Base-by-base conservation (phyloP, 305 asterid species). In the Rubia peregrina region DNA sequence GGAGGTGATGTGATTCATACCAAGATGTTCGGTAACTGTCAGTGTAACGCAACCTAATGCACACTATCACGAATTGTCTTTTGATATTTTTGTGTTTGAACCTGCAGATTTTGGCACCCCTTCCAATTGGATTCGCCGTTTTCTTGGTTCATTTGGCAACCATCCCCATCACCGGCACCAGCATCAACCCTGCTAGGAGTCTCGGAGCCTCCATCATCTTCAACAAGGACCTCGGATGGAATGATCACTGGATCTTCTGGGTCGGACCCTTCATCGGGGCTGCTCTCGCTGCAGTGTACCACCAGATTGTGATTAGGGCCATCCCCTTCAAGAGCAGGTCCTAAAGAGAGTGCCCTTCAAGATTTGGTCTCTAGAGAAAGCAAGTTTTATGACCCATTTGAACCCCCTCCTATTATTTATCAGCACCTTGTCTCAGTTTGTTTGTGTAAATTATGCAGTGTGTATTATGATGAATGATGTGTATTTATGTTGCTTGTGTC, bases 111-210 rank as follows among this genome's bases (percentile, higher is more conserved):
- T 80, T 90, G 91, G 93, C 96, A 49, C 96, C 96, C 61, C 95
- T 90, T 55, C 96, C 96, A 0, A 90, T 90, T n/a, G 95, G 98
- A 51, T 92, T 92, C 13, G 96, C 98, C 0, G 97, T 92, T 9
- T 90, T 90, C 74, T 78, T 92, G 75, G 98, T 92, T 63, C 98
- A 92, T 56, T 79, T 92, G 89, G 98, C 98, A 55, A 92, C 98
- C 78, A 92, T 92, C 60, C 98, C 98, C 65, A 85, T 92, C 79
- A 92, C 98, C 17, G 98, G 98, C 57, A 92, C 98, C 1, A 89
- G 98, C 72, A 90, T 92, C 82, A 92, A 92, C 92, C 98, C 98
- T 0, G 98, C 96, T 3, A 79, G 98, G 75, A 92, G 98, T 78
- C 96, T 92, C 0, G 96, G 98, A 43, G 92, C 98, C 21, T 87